These are phyloP conservation scores for Elsinoe necatrix DNA, from an alignment of 2,329 filamentous ascomycete species.

Conservation along the genomic window DNA sequence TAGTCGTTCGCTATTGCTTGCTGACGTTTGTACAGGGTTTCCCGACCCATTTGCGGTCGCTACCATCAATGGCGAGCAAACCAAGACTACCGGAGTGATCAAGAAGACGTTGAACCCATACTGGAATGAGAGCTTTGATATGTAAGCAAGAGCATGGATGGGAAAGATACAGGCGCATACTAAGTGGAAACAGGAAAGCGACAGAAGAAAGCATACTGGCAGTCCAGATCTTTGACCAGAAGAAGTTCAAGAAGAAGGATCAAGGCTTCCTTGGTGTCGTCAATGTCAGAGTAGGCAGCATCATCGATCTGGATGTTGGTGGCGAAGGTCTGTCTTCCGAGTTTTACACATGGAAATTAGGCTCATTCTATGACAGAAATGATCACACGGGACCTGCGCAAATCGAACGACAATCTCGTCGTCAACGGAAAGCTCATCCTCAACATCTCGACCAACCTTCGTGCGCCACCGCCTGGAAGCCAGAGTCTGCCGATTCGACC, in stretches of 20 bases:
- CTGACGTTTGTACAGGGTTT: conserved; percentile 58
- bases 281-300: conserved; percentile 90
- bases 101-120: conserved; percentile 99
- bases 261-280: conserved; percentile 97
- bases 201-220: conserved; percentile 94
- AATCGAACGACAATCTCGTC: conserved; percentile 94
- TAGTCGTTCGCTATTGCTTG: not conserved
- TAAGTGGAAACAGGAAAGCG: conserved; percentile 55
- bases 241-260: conserved; percentile 99
- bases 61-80: conserved; percentile 95
- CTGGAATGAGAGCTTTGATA: conserved; percentile 98
- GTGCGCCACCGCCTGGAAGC: conserved; percentile 27
- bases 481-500: conserved; percentile 27
- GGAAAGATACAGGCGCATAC: not conserved
- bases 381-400: conserved; percentile 94
- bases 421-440: conserved; percentile 97
- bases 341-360: conserved; percentile 17
- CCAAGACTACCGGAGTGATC: conserved; percentile 92
- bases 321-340: conserved; percentile 65
- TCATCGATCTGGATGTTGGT: conserved; percentile 80
- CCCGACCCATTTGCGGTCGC: conserved; percentile 97
- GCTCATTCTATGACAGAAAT: conserved; percentile 55
- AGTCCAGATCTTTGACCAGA: conserved; percentile 98
- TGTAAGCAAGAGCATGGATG: conserved; percentile 52
- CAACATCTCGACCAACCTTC: conserved; percentile 86